Evolutionary conservation across 805 yeast genomes (phyloP).

Genomic region (Zygoascus flipseniorum): DNA sequence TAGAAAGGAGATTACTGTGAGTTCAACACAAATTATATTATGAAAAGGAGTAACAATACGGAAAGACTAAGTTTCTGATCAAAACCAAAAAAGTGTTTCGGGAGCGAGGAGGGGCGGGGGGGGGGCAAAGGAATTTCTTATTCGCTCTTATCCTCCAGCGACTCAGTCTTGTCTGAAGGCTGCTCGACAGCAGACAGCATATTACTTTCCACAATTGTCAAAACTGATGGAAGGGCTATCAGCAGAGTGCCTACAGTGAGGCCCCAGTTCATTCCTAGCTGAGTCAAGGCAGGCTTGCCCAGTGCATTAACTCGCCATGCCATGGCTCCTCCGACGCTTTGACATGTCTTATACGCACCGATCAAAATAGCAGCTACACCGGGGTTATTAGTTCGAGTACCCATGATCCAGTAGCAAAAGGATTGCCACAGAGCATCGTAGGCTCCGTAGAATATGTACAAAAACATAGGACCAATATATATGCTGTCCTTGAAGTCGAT

Average conservation of each 20-base stretch:
- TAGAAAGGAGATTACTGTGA: no score
- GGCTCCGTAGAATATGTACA: conserved; percentile 52
- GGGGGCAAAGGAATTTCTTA: no score
- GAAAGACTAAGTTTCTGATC: no score
- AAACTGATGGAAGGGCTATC: conserved; percentile 40
- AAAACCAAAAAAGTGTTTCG: no score
- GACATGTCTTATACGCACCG: conserved; percentile 53
- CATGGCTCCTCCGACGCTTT: conserved; percentile 56
- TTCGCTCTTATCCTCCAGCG: no score
- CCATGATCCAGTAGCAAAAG: conserved; percentile 48
- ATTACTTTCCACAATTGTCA: conserved; percentile 33
- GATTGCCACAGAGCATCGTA: conserved; percentile 55
- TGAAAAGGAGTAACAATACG: no score
- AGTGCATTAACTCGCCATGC: conserved; percentile 49
- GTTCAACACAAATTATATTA: no score
- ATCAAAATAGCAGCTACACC: conserved; percentile 46
- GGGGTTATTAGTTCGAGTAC: conserved; percentile 48
- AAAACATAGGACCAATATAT: conserved; percentile 53
- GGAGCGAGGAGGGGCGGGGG: no score
- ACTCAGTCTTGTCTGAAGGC: background rate
- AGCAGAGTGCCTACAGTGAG: conserved; percentile 39
- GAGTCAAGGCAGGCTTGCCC: conserved; percentile 29
- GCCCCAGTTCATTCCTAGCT: conserved; percentile 48
- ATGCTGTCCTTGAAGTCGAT: conserved; percentile 38
- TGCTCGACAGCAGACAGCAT: no score